These are phyloP conservation scores for Aspergillus steynii DNA, from an alignment of 495 filamentous ascomycete genomes.

Conservation along the genomic window DNA sequence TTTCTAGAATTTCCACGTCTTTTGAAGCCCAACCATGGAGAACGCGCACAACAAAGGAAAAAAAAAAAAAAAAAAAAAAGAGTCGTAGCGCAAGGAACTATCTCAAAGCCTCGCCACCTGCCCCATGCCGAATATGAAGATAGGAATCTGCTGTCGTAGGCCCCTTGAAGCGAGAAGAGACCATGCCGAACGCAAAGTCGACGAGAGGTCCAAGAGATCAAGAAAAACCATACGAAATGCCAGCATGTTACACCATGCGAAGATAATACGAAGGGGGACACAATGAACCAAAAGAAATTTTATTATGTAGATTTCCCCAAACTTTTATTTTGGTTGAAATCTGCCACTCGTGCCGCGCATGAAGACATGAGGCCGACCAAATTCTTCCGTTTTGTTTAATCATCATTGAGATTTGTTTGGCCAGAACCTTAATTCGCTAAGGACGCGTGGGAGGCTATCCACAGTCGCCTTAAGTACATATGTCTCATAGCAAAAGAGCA, in stretches of 20 bases:
- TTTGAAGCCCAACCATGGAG: too few species aligned
- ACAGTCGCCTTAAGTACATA: slow-evolving; percentile 52
- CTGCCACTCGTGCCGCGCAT: slow-evolving; percentile 6
- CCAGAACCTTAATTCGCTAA: slow-evolving; percentile 52
- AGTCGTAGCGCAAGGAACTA: too few species aligned
- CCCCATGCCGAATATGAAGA: too few species aligned
- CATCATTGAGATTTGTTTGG: slow-evolving; percentile 38
- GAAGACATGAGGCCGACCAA: slow-evolving; percentile 17
- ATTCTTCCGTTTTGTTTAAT: slow-evolving; percentile 33
- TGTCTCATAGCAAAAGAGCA: slow-evolving; percentile 52
- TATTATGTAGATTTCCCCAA: background rate
- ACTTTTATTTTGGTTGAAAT: background rate
- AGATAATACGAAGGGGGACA: background rate
- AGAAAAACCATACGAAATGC: too few species aligned
- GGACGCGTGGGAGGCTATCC: slow-evolving; percentile 46
- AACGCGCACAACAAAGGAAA: too few species aligned
- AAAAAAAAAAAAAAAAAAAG: too few species aligned
- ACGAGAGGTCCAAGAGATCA: too few species aligned
- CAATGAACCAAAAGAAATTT: background rate
- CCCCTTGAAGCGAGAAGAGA: too few species aligned
- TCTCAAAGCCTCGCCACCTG: too few species aligned
- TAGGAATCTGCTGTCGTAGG: too few species aligned
- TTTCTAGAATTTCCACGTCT: too few species aligned
- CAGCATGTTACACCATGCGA: background rate
- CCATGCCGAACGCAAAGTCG: too few species aligned